Base-by-base conservation (phyloP, 148 eudicot genomes). In the Limonium bicolor region DNA sequence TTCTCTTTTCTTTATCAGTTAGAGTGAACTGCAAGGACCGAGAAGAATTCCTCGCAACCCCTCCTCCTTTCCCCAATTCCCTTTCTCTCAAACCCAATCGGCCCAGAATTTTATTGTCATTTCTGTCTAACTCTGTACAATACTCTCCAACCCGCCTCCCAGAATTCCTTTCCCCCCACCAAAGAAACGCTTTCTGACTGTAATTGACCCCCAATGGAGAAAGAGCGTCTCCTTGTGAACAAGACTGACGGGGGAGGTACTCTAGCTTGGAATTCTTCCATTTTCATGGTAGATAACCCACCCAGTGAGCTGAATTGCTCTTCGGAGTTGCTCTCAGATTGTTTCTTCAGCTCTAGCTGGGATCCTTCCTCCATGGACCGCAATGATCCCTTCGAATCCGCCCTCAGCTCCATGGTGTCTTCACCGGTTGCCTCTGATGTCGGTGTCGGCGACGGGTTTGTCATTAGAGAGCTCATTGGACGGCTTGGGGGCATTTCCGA, bases 401-500 rank as follows among this genome's bases (percentile, higher is more conserved):
- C 75, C 17, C 41, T 72, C 8, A 76, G 83, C 48, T 76, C 83
- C 19, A 69, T 76, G 35, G 83, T 72, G 2, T 86, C 96, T 0
- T 86, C 94, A 17, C 96, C 96, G 2, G 64, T 64, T 0, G 33
- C 69, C 22, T 49, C 73, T 20, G 29, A 39, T 22, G 55, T 40
- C 19, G n/a, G 17, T 4, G 65, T 65, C 6, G 48, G 48, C 14
- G 80, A 69, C 10, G 75, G 71, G 21, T 24, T 73, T 28, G 74
- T 82, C 54, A 69, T 82, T 31, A 71, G 63, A 7, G 96, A 87
- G 12, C 58, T 87, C 0, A 76, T 87, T 46, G 96, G 96, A 16
- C 61, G 87, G 45, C 54, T 87, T 6, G 96, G 96, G 10, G 76
- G 76, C 59, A 79, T 87, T 1, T 71, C 77, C 56, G 69, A 67